Evolutionary conservation across 345 rosid genomes (phyloP).

Genomic region (Abelmoschus esculentus): DNA sequence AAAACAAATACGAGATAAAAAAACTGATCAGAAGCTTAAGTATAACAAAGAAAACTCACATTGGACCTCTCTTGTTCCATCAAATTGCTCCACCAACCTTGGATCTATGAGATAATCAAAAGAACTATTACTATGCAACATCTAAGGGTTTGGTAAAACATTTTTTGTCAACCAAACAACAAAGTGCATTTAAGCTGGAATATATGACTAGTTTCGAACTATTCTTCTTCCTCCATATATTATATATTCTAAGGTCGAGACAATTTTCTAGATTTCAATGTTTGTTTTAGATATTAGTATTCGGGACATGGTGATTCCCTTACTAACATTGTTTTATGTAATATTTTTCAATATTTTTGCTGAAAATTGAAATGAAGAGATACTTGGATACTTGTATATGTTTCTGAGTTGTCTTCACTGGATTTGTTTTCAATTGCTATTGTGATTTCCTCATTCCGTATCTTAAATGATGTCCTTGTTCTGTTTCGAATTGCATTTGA

Average conservation of each 20-base stretch:
- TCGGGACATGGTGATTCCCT: background rate
- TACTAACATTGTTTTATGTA: background rate
- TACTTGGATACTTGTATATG: background rate
- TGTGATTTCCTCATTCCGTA: background rate
- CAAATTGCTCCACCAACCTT: constrained; percentile 81
- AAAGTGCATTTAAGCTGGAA: background rate
- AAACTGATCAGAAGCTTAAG: background rate
- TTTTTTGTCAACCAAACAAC: background rate
- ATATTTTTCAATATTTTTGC: background rate
- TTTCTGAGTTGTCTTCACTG: background rate
- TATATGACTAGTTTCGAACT: too few species aligned
- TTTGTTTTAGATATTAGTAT: background rate
- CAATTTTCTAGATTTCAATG: background rate
- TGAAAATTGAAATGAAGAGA: background rate
- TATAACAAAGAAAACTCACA: constrained; percentile 36
- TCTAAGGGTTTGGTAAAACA: background rate
- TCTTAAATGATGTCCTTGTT: background rate
- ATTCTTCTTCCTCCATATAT: background rate
- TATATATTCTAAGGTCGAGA: background rate
- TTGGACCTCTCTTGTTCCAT: constrained; percentile 53
- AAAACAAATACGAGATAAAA: constrained; percentile 6
- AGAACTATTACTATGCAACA: background rate
- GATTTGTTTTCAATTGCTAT: background rate
- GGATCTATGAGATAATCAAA: constrained; percentile 36
- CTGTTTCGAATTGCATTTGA: background rate